Evolutionary conservation across 345 rosid species (phyloP).

Genomic region (Populus deltoides): DNA sequence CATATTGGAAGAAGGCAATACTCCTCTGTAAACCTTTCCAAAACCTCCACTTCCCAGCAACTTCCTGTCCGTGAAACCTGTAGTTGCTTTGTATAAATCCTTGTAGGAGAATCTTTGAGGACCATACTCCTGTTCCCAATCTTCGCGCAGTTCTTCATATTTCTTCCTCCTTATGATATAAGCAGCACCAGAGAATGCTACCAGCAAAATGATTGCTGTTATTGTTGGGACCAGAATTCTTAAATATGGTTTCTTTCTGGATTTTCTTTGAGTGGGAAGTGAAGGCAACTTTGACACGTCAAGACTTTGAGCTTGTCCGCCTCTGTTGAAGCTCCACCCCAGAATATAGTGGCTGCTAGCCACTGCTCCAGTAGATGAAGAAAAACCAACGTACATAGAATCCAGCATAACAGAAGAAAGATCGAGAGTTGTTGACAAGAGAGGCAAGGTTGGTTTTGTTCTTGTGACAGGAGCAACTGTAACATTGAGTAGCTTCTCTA

Average conservation of each 20-base stretch:
- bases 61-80: no score
- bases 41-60: no score
- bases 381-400: constrained; percentile 21
- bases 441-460: constrained; percentile 11
- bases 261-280: neutral
- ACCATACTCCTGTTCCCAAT: no score
- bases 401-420: neutral
- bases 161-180: neutral
- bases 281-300: constrained; percentile 4
- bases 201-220: neutral
- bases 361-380: constrained; percentile 13
- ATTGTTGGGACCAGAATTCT: neutral
- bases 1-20: no score
- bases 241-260: neutral
- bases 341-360: constrained; percentile 17
- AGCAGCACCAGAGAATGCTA: neutral
- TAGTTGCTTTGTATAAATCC: no score
- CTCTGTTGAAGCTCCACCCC: constrained; percentile 24
- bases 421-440: constrained; percentile 10
- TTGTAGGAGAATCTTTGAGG: no score
- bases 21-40: no score
- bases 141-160: no score
- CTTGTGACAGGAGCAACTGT: constrained; percentile 11
- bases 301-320: constrained; percentile 4
- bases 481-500: constrained; percentile 1